A percentile compares a stretch with the other conserved stretches of the same genome.
These are phyloP conservation scores for Talaromyces adpressus DNA, from an alignment of 495 filamentous ascomycete species.

Conservation along the genomic window DNA sequence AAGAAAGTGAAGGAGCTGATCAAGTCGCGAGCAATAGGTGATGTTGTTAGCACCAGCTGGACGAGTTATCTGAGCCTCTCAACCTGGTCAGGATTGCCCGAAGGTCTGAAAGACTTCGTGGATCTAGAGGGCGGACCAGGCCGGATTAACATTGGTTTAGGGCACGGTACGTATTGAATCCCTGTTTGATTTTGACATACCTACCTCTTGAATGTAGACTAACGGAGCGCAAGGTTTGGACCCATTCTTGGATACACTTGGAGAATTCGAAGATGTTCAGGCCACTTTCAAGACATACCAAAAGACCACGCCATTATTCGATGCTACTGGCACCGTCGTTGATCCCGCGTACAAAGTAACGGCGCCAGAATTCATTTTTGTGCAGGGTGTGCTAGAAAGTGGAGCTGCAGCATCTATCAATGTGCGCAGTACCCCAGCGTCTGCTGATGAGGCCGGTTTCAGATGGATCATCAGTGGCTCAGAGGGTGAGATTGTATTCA, in stretches of 20 bases:
- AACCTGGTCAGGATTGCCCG: conserved; percentile 21
- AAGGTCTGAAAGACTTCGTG: conserved; percentile 36
- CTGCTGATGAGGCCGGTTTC: conserved; percentile 38
- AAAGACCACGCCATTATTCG: conserved; percentile 27
- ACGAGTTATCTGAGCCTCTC: conserved; percentile 27
- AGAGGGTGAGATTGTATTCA: conserved; percentile 47
- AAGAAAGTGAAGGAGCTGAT: conserved; percentile 40
- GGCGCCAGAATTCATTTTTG: conserved; percentile 36
- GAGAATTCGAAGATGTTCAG: conserved; percentile 32
- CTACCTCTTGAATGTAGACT: neutral
- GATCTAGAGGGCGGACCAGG: conserved; percentile 42
- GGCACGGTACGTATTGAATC: conserved; percentile 31
- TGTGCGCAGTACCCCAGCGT: conserved; percentile 42
- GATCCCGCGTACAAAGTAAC: conserved; percentile 30
- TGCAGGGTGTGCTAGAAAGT: conserved; percentile 36
- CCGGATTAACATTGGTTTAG: conserved; percentile 43
- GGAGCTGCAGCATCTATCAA: conserved; percentile 32
- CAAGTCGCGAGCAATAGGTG: conserved; percentile 41
- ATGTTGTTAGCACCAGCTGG: conserved; percentile 45
- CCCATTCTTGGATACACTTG: conserved; percentile 33
- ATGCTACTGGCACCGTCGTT: conserved; percentile 17
- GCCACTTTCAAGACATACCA: conserved; percentile 39
- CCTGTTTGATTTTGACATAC: neutral
- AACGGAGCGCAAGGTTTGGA: conserved; percentile 14
- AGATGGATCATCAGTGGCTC: conserved; percentile 49